Percentiles rank a stretch among this genome's conserved stretches.
phyloP scores from a whole-genome alignment of 2,329 filamentous ascomycete genomes.

The Alternaria triticimaculans region DNA sequence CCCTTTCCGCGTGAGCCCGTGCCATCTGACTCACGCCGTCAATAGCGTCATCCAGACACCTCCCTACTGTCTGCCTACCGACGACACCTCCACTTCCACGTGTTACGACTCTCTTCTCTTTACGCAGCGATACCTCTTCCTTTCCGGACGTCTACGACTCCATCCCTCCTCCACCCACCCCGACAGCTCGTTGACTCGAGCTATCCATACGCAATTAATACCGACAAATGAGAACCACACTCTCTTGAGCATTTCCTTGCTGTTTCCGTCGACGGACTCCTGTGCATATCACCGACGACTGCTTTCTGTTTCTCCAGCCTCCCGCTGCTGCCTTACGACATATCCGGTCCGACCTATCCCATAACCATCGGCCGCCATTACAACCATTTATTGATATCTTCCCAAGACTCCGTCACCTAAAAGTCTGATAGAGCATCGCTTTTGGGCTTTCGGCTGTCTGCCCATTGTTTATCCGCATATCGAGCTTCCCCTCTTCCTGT shows the following conservation, averaged over 20 bases:
- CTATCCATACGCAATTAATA: conserved; percentile 50
- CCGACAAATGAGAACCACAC: conserved; percentile 53
- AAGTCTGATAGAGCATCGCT: conserved; percentile 50
- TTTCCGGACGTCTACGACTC: conserved; percentile 41
- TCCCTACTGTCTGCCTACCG: conserved; percentile 33
- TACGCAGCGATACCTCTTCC: conserved; percentile 47
- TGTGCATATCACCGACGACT: conserved; percentile 51
- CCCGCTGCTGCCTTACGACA: conserved; percentile 41
- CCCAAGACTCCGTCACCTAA: conserved; percentile 38
- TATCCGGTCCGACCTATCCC: conserved; percentile 22
- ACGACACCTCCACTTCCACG: conserved; percentile 45
- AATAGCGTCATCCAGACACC: conserved; percentile 37
- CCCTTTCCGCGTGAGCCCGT: conserved; percentile 36
- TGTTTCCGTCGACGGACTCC: conserved; percentile 47
- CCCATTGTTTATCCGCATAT: conserved; percentile 46
- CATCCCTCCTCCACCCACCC: conserved; percentile 23
- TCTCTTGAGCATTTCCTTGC: conserved; percentile 53
- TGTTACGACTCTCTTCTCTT: conserved; percentile 48
- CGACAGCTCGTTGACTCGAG: conserved; percentile 50
- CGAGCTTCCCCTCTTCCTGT: conserved; percentile 28
- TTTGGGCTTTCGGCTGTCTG: conserved; percentile 42
- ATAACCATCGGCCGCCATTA: conserved; percentile 31
- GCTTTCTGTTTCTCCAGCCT: conserved; percentile 36
- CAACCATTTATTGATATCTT: conserved; percentile 47
- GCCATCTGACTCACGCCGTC: conserved; percentile 45